A percentile compares a stretch with the other conserved stretches of the same genome.
Conservation (phyloP, 2,329 filamentous ascomycete species). For the Rosellinia necatrix region DNA sequence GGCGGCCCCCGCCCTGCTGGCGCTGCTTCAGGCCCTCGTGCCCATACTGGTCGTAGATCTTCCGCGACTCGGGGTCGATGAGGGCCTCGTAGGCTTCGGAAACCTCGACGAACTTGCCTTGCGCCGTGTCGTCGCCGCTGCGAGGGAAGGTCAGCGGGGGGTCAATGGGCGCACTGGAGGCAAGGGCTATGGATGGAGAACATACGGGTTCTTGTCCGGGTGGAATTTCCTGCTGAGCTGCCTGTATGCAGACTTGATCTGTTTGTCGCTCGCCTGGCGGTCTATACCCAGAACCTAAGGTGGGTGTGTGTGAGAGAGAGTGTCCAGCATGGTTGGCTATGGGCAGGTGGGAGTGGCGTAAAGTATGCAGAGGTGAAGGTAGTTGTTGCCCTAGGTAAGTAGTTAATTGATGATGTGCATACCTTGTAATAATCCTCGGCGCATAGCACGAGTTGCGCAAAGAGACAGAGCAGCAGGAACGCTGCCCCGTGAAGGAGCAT, state of each 20-base stretch:
- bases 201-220: conserved; percentile 96
- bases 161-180: conserved; percentile 2
- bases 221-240: conserved; percentile 93
- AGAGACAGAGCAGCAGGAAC: conserved; percentile 56
- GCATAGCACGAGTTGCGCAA: conserved; percentile 60
- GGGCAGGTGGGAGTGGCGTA: neutral
- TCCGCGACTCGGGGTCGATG: conserved; percentile 75
- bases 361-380: neutral
- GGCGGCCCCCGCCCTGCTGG: conserved; percentile 67
- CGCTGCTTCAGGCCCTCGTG: conserved; percentile 89
- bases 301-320: conserved; percentile 9
- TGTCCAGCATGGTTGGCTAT: neutral
- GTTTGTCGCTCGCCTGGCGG: conserved; percentile 78
- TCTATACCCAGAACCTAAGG: conserved; percentile 79
- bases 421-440: conserved; percentile 82
- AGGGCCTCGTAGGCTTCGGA: conserved; percentile 96
- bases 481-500: conserved; percentile 60
- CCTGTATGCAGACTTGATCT: conserved; percentile 93
- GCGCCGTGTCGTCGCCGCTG: conserved; percentile 77
- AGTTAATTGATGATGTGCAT: too few species aligned
- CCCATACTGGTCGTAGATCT: conserved; percentile 92
- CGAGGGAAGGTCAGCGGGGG: conserved; percentile 12
- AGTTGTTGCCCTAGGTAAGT: too few species aligned
- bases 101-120: conserved; percentile 90
- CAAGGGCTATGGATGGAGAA: conserved; percentile 23